phyloP scores from a whole-genome alignment of 495 filamentous ascomycete genomes.

The Cenococcum geophilum region DNA sequence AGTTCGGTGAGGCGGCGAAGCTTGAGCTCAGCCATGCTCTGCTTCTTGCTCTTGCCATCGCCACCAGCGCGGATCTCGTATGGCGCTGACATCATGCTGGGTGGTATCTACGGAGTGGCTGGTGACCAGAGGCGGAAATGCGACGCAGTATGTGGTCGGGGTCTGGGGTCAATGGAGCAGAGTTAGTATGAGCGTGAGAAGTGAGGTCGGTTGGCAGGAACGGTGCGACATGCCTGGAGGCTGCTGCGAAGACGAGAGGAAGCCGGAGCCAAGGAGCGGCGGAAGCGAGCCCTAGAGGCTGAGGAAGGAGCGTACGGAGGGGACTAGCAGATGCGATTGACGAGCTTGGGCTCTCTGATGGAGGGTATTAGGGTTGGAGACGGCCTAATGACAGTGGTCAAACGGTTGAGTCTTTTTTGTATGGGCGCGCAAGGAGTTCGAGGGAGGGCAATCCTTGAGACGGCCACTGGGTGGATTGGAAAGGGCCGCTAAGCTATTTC shows the following conservation, averaged over 20 bases:
- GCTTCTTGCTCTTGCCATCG: slow-evolving; percentile 86
- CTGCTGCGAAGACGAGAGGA: slow-evolving; percentile 23
- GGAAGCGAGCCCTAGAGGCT: neutral
- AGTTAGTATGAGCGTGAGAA: slow-evolving; percentile 8
- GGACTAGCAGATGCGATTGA: neutral
- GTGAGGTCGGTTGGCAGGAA: slow-evolving; percentile 16
- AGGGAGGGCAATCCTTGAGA: slow-evolving; percentile 1
- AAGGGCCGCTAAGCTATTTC: neutral
- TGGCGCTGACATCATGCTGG: slow-evolving; percentile 38
- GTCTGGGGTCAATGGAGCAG: slow-evolving; percentile 7
- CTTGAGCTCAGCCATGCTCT: slow-evolving; percentile 97
- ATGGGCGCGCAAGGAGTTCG: neutral
- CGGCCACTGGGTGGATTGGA: neutral
- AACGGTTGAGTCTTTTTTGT: neutral
- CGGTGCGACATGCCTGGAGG: slow-evolving; percentile 30
- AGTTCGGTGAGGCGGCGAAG: slow-evolving; percentile 91
- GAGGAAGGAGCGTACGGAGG: neutral
- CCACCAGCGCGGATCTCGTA: slow-evolving; percentile 40
- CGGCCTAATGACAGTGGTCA: neutral
- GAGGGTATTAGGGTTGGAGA: neutral
- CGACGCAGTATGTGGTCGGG: neutral
- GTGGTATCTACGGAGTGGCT: neutral
- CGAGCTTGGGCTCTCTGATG: neutral
- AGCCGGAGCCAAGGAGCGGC: slow-evolving; percentile 32
- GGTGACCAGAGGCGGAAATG: neutral